A percentile compares a stretch with the other conserved stretches of the same genome.
Conservation (phyloP, 495 filamentous ascomycete species). For the Amphirosellinia nigrospora region DNA sequence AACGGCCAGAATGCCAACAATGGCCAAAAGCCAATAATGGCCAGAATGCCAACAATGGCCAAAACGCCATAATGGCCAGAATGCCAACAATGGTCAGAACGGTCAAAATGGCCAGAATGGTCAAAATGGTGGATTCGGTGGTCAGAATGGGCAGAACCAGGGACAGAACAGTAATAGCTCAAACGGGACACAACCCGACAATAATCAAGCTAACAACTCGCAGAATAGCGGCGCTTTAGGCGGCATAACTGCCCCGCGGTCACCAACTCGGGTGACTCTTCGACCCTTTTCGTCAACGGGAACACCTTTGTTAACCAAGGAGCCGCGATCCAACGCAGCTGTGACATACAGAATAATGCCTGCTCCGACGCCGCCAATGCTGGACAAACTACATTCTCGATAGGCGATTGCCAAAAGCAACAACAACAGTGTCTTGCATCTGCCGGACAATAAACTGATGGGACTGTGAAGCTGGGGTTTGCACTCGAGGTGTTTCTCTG, state of each 20-base stretch:
- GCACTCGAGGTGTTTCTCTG: neutral
- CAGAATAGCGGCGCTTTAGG: slow-evolving; percentile 34
- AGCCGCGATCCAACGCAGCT: slow-evolving; percentile 50
- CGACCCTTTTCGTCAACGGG: slow-evolving; percentile 56
- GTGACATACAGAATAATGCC: slow-evolving; percentile 58
- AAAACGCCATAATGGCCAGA: slow-evolving; percentile 20
- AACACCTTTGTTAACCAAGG: slow-evolving; percentile 54
- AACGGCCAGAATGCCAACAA: slow-evolving; percentile 21
- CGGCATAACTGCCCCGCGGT: slow-evolving; percentile 45
- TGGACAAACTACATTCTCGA: slow-evolving; percentile 34
- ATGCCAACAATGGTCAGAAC: slow-evolving; percentile 17
- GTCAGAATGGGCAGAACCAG: slow-evolving; percentile 23
- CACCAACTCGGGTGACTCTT: slow-evolving; percentile 47
- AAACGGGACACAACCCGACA: slow-evolving; percentile 6
- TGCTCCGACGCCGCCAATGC: slow-evolving; percentile 55
- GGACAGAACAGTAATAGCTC: slow-evolving; percentile 18
- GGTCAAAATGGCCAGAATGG: slow-evolving; percentile 25
- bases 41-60: slow-evolving; percentile 30
- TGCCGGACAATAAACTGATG: neutral
- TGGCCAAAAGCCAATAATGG: slow-evolving; percentile 23
- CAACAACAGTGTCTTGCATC: slow-evolving; percentile 28
- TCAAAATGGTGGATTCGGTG: neutral
- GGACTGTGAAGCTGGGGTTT: neutral
- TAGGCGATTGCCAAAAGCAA: slow-evolving; percentile 55
- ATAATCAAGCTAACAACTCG: slow-evolving; percentile 34